These are phyloP conservation scores for Lactarius quietus DNA, from an alignment of 768 basidiomycete genomes.

Conservation along the genomic window DNA sequence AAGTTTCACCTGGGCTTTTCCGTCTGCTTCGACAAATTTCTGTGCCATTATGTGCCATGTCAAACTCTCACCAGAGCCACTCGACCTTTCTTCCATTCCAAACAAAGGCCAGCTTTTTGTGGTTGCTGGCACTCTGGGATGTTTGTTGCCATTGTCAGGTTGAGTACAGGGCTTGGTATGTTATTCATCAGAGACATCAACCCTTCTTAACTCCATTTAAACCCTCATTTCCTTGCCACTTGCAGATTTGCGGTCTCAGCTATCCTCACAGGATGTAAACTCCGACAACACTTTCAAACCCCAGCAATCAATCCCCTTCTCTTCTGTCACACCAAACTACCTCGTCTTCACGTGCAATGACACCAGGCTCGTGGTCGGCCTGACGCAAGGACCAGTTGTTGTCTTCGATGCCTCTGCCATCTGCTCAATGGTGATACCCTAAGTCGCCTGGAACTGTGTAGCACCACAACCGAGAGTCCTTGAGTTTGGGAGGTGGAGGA, in stretches of 20 bases:
- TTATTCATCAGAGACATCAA: not conserved
- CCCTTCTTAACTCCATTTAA: conserved; percentile 30
- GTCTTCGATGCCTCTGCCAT: conserved; percentile 56
- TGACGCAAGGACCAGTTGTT: conserved; percentile 54
- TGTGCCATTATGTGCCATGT: too few relatives aligned
- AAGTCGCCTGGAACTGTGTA: too few relatives aligned
- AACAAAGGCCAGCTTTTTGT: conserved; percentile 56
- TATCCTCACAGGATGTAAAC: conserved; percentile 41
- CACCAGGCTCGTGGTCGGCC: conserved; percentile 55
- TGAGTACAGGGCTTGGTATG: conserved; percentile 34
- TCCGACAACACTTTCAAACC: conserved; percentile 46
- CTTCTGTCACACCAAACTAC: conserved; percentile 46
- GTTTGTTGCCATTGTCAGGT: conserved; percentile 60
- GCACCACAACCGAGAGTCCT: too few relatives aligned
- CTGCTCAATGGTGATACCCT: conserved; percentile 47
- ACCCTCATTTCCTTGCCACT: conserved; percentile 63
- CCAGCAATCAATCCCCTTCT: conserved; percentile 46
- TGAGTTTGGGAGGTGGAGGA: too few relatives aligned
- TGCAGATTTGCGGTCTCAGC: conserved; percentile 53
- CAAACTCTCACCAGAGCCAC: conserved; percentile 50
- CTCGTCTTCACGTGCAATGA: conserved; percentile 58
- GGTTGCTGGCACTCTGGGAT: conserved; percentile 56
- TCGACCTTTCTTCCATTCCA: conserved; percentile 41
- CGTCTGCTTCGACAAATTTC: too few relatives aligned
- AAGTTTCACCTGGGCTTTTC: too few relatives aligned